Evolutionary conservation across 2,329 filamentous ascomycete species (phyloP).

Genomic region (Mollisia scopiformis): DNA sequence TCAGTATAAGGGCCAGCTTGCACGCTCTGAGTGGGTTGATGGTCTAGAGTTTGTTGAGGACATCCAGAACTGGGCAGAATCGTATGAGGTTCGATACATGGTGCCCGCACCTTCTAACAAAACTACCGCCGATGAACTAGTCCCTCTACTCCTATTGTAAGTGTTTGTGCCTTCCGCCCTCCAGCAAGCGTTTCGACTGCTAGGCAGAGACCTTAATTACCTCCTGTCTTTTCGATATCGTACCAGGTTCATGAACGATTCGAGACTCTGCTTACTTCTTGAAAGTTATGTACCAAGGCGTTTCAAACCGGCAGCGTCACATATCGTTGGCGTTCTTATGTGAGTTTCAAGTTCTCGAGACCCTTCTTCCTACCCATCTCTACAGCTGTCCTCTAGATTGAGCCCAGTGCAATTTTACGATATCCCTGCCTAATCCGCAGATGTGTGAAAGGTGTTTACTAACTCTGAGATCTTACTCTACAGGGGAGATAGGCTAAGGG

Average conservation of each 20-base stretch:
- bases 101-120: conserved; percentile 53
- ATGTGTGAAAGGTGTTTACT: no score
- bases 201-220: no score
- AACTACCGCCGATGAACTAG: conserved; percentile 59
- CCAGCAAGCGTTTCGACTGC: not conserved
- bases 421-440: no score
- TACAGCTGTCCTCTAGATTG: no score
- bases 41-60: conserved; percentile 56
- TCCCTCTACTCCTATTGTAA: conserved; percentile 59
- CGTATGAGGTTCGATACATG: conserved; percentile 64
- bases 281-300: conserved; percentile 46
- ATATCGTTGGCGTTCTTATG: conserved; percentile 62
- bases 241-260: not conserved
- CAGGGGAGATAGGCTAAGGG: conserved; percentile 64
- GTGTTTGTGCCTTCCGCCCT: not conserved
- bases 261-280: not conserved
- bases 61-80: conserved; percentile 49
- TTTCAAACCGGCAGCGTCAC: conserved; percentile 48
- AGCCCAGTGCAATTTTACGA: no score
- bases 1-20: conserved; percentile 40
- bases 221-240: not conserved
- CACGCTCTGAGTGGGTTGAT: conserved; percentile 46
- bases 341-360: no score
- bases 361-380: no score
- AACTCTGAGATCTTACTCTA: no score